Base-by-base conservation (phyloP, 495 filamentous ascomycete genomes). In the Aspergillus carlsbadensis region DNA sequence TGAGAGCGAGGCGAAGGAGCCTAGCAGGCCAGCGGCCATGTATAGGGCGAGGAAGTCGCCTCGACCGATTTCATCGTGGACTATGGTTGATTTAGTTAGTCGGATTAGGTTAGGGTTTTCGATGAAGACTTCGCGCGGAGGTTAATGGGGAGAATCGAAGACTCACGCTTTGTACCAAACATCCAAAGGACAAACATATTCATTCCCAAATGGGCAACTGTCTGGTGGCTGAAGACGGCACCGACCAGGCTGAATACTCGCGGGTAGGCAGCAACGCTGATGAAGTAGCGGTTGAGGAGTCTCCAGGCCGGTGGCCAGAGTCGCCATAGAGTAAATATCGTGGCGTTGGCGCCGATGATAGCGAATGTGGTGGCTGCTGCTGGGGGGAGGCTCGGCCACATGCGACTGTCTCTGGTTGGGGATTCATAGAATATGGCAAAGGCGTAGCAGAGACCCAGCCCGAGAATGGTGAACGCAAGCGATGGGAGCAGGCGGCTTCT, bases 51-150 rank as follows among this genome's bases (percentile, higher is more conserved):
- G 75, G 71, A 97, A 96, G 56, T 85, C 82, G 36, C 87, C 91
- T 17, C 93, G 82, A 37, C 92, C 93, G 50, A 97, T 81, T 51
- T 96, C 87, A 62, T 96, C 92, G 74, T 96, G 90, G 13, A 94
- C 81, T 80, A 18, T 17, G 44, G 17, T 37, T 3, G 22, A 36
- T 51, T 33, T 24, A n/a, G n/a, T n/a, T n/a, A n/a, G n/a, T n/a
- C n/a, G n/a, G n/a, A n/a, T n/a, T n/a, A n/a, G n/a, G n/a, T n/a
- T n/a, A n/a, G n/a, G n/a, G n/a, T n/a, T n/a, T n/a, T n/a, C n/a
- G n/a, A n/a, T n/a, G n/a, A n/a, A n/a, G n/a, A n/a, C n/a, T n/a
- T n/a, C n/a, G n/a, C n/a, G n/a, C n/a, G n/a, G n/a, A n/a, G n/a
- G n/a, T n/a, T n/a, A n/a, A n/a, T n/a, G n/a, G 45, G n/a, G 13